Percentiles rank a stretch among this genome's conserved stretches.
phyloP scores from a whole-genome alignment of 306 rosid species.

The Styphnolobium japonicum region DNA sequence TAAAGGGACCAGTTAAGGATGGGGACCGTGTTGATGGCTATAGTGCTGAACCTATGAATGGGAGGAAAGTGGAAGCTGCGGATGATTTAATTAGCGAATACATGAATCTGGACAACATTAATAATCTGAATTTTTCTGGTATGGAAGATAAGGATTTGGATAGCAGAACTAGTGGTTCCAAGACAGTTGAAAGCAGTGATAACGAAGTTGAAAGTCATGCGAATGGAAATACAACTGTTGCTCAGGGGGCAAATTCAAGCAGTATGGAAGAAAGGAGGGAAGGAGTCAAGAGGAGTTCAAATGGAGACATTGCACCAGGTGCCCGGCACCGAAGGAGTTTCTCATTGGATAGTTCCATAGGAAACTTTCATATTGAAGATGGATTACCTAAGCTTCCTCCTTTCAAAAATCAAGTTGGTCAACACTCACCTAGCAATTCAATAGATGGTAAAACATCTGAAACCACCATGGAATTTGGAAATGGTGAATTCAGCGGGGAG shows the following conservation, averaged over 20 bases:
- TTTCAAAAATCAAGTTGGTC: constrained; percentile 23
- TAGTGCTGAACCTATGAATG: constrained; percentile 26
- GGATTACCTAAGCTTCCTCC: constrained; percentile 40
- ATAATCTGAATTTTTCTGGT: constrained; percentile 41
- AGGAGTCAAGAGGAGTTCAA: constrained; percentile 53
- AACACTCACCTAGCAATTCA: constrained; percentile 42
- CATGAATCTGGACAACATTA: constrained; percentile 57
- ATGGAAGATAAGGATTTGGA: constrained; percentile 54
- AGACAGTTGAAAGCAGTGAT: constrained; percentile 61
- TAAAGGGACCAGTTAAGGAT: constrained; percentile 30
- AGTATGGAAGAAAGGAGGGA: constrained; percentile 39
- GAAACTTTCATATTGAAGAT: constrained; percentile 39
- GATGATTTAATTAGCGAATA: constrained; percentile 53
- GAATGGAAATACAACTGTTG: constrained; percentile 17
- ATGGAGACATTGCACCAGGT: constrained; percentile 36
- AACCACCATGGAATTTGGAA: constrained; percentile 42
- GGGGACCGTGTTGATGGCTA: not conserved
- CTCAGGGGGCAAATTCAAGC: constrained; percentile 25
- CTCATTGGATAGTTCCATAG: constrained; percentile 62
- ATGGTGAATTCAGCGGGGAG: constrained; percentile 44
- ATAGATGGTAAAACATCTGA: constrained; percentile 34
- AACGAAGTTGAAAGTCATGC: constrained; percentile 57
- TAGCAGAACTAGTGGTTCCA: constrained; percentile 52
- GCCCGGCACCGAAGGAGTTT: constrained; percentile 51
- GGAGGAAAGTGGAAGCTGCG: constrained; percentile 31